Evolutionary conservation across 495 filamentous ascomycete genomes (phyloP), one percentile per base, ranked within the genome.

Genomic region (Penicillium flavigenum): DNA sequence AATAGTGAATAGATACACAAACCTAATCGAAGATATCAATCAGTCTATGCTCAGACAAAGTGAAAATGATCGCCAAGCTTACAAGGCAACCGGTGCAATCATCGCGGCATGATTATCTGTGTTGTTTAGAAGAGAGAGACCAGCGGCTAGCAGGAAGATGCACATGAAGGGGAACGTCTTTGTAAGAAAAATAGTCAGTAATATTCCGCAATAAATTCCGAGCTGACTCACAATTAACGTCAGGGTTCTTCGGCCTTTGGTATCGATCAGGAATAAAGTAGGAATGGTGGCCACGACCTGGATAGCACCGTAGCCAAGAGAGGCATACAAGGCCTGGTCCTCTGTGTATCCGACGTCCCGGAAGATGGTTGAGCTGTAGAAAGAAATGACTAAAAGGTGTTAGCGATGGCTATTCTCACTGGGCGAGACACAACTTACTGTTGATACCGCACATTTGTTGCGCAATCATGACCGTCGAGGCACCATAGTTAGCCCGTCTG

Each of bases 91-190:
- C 11, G 69, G 71, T 17, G 61, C 60, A 44, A 73, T 65, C 17
- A 61, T 56, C 16, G 32, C 41, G 0, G 54, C 64, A 10, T 42
- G 38, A 43, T 53, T 67, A 16, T 50, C 44, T 19, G 59, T 34
- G 0, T 63, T 57, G 14, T 79, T 79, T 16, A 76, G 66, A 38
- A 77, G 72, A 46, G 75, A 88, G 20, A 91, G 74, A 3, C 88
- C 89, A 2, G 82, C 88, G 0, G 84, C 86, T 0, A 92, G 74
- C 24, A 92, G 72, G 81, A 81, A 55, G 80, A 89, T 54, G 76
- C 85, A 65, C 89, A 92, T 92, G 24, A 89, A 76, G 0, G 90
- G 90, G 75, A 92, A 92, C 6, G 90, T 94, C 73, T 90, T 27
- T 1, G 84, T 5, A 88, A 77, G 2, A 87, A 76, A 74, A 73